phyloP scores from a whole-genome alignment of 495 filamentous ascomycete genomes.

The Aspergillus campestris region DNA sequence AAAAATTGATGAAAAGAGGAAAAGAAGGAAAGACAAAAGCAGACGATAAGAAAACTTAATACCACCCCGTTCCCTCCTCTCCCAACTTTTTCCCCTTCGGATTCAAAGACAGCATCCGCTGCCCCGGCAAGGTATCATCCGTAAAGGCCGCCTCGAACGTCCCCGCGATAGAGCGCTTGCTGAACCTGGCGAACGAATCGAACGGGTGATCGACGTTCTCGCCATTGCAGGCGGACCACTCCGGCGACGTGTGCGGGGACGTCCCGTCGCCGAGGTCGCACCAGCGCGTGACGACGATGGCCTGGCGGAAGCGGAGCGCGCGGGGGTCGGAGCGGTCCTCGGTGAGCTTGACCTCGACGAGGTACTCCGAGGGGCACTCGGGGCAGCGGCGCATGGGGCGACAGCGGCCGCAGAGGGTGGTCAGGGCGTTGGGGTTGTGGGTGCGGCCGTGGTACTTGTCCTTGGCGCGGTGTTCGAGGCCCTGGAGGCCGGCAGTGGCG shows the following conservation, averaged over 20 bases:
- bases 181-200: slow-evolving; percentile 43
- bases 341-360: slow-evolving; percentile 46
- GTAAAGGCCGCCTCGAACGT: slow-evolving; percentile 48
- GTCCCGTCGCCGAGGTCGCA: slow-evolving; percentile 48
- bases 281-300: slow-evolving; percentile 53
- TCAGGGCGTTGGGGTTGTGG: slow-evolving; percentile 38
- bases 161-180: slow-evolving; percentile 44
- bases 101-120: slow-evolving; percentile 48
- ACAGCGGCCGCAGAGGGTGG: slow-evolving; percentile 43
- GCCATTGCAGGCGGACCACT: slow-evolving; percentile 47
- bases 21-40: no score
- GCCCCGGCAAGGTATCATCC: slow-evolving; percentile 45
- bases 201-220: slow-evolving; percentile 24
- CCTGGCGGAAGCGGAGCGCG: slow-evolving; percentile 41
- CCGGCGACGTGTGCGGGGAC: slow-evolving; percentile 23
- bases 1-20: no score
- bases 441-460: slow-evolving; percentile 24
- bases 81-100: slow-evolving; percentile 39
- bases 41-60: slow-evolving; percentile 19
- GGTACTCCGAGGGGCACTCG: slow-evolving; percentile 52
- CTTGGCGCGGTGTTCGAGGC: slow-evolving; percentile 31
- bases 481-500: slow-evolving; percentile 29
- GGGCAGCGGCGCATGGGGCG: slow-evolving; percentile 49
- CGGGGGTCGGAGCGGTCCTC: slow-evolving; percentile 33
- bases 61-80: slow-evolving; percentile 42